Evolutionary conservation across 106 monocot species (phyloP), one percentile per base, ranked within the genome.

Genomic region (Acorus gramineus): DNA sequence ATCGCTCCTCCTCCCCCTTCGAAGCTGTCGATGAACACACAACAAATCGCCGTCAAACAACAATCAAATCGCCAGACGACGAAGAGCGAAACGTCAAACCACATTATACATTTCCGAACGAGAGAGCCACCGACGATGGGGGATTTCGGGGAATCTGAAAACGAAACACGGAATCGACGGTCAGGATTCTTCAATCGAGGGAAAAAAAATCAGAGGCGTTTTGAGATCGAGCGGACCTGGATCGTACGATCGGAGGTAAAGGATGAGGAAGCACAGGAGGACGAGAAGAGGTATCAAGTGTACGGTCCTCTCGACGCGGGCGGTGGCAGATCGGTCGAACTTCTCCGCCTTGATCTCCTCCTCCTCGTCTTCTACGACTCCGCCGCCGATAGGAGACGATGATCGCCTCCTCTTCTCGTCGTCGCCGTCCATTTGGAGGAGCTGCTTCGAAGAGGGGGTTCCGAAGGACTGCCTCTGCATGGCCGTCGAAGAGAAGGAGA

Each of bases 201-300:
- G 8, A 4, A 43, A 2, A 5, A 10, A 60, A 50, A 65, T 63
- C 43, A 0, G 56, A 8, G 52, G 28, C 28, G 28, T 28, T 28
- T 12, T 42, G 28, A 4, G 4, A 73, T 73, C 78, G 52, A 47
- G 8, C 42, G 63, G 5, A 10, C 64, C 64, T 28, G 73, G 73
- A 4, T 78, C 78, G 68, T 69, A 73, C 11, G 78, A 78, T 67
- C 50, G 54, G 67, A 78, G 72, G 63, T 67, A 78, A 51, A 78
- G 78, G 52, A 78, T 66, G 66, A 78, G 72, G 56, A 78, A 58
- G 59, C 73, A 78, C 64, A 78, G 52, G 53, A 78, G 61, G 8
- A 62, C 63, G 12, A 71, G 71, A 46, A 71, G n/a, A 5, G 71
- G 71, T 53, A 71, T 71, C 45, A 78, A 47, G 48, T 78, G 78